Evolutionary conservation across 192 early-diverging fungal genomes (phyloP).

Genomic region (Coemansia furcata): DNA sequence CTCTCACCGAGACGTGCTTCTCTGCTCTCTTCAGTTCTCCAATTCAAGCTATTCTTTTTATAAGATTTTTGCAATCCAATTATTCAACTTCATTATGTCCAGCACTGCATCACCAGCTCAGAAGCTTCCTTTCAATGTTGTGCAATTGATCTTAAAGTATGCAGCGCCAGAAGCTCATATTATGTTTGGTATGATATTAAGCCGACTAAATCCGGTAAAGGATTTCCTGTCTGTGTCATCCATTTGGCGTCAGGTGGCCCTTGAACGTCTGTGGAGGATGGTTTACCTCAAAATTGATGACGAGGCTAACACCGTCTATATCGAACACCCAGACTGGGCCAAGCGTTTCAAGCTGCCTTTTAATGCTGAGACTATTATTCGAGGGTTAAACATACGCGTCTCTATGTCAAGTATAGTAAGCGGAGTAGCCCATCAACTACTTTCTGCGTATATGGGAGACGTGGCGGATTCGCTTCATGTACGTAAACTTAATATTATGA

Average conservation of each 20-base stretch:
- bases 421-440: not conserved
- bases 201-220: not conserved
- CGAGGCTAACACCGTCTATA: not conserved
- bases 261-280: not conserved
- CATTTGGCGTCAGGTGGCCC: not conserved
- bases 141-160: not conserved
- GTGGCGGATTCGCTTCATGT: not conserved
- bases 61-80: not conserved
- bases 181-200: not conserved
- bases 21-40: not conserved
- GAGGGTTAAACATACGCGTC: not conserved
- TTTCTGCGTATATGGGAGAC: not conserved
- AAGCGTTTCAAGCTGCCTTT: not conserved
- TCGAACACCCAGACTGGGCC: not conserved
- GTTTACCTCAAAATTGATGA: not conserved
- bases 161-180: not conserved
- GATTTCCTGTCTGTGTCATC: not conserved
- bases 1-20: not conserved
- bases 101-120: not conserved
- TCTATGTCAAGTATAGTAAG: not conserved
- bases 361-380: not conserved
- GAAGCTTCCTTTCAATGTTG: not conserved
- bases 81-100: not conserved
- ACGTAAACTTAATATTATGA: not conserved
- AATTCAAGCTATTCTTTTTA: not conserved